Conservation (phyloP, 1,139 yeast species). For the Blastobotrys illinoisensis region DNA sequence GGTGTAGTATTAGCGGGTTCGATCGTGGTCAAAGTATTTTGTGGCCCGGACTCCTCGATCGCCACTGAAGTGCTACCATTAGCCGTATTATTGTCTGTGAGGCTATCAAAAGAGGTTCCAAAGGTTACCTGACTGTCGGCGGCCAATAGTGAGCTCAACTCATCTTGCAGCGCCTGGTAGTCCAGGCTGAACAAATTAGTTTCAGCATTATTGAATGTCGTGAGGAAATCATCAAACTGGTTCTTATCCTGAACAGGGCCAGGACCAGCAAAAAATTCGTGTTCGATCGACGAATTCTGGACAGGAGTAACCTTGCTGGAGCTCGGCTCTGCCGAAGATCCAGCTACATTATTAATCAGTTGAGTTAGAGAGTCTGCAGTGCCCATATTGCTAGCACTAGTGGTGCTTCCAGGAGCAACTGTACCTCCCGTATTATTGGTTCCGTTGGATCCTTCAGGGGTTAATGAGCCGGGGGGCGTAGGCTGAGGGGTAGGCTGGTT, state of each 20-base stretch:
- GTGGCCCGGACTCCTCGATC: background rate
- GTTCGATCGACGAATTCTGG: background rate
- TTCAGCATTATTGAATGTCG: background rate
- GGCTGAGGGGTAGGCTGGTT: slow-evolving; percentile 1
- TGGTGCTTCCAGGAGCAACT: background rate
- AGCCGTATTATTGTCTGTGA: slow-evolving; percentile 1
- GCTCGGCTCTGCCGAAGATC: background rate
- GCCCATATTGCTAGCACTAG: background rate
- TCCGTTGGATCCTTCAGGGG: background rate
- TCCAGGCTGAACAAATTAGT: slow-evolving; percentile 5
- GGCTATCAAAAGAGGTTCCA: background rate
- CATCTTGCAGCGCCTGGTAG: slow-evolving; percentile 10
- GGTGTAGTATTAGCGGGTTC: background rate
- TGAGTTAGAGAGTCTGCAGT: background rate
- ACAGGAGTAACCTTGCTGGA: background rate
- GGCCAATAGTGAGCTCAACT: slow-evolving; percentile 10
- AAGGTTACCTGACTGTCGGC: slow-evolving; percentile 1
- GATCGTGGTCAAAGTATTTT: background rate
- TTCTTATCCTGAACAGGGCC: background rate
- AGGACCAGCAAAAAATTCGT: background rate
- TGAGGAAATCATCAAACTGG: slow-evolving; percentile 5
- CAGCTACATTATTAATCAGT: background rate
- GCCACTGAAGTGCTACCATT: slow-evolving; percentile 13
- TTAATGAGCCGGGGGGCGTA: background rate
- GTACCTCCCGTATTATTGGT: background rate